Percentiles rank a stretch among this genome's conserved stretches.
These are phyloP conservation scores for Sporothrix euskadiensis DNA, from an alignment of 2,329 filamentous ascomycete genomes.

Conservation along the genomic window DNA sequence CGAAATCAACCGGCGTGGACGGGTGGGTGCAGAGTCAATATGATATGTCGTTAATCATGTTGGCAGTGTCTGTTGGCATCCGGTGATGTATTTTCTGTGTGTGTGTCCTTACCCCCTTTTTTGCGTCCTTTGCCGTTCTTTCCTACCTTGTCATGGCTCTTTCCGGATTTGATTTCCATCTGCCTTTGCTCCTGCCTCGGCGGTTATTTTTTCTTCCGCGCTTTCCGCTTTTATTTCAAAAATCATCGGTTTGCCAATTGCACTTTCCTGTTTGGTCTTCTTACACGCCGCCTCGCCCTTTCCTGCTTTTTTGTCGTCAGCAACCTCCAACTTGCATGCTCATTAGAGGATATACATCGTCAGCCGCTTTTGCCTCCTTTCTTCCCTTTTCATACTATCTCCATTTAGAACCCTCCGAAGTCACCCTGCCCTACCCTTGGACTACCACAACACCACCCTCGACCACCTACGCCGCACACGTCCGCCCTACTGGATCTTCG, in stretches of 20 bases:
- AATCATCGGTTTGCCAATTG: background rate
- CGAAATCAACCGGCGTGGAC: background rate
- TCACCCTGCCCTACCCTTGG: background rate
- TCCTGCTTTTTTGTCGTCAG: background rate
- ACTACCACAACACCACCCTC: background rate
- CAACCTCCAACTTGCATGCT: background rate
- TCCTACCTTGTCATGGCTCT: background rate
- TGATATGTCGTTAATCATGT: background rate
- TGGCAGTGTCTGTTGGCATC: background rate
- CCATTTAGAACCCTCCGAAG: background rate
- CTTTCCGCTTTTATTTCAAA: slow-evolving; percentile 3
- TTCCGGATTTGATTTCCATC: too few relatives aligned
- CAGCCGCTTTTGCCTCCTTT: background rate
- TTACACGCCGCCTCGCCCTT: background rate
- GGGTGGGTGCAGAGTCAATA: background rate
- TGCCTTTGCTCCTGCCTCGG: background rate
- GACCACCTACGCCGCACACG: background rate
- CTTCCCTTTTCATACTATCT: background rate
- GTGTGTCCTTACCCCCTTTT: background rate
- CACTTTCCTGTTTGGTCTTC: background rate
- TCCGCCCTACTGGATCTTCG: background rate
- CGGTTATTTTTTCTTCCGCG: background rate
- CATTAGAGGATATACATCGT: too few relatives aligned
- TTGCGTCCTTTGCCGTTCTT: background rate
- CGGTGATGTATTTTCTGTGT: background rate